Base-by-base conservation (phyloP, 805 yeast species). In the Schwanniomyces occidentalis region DNA sequence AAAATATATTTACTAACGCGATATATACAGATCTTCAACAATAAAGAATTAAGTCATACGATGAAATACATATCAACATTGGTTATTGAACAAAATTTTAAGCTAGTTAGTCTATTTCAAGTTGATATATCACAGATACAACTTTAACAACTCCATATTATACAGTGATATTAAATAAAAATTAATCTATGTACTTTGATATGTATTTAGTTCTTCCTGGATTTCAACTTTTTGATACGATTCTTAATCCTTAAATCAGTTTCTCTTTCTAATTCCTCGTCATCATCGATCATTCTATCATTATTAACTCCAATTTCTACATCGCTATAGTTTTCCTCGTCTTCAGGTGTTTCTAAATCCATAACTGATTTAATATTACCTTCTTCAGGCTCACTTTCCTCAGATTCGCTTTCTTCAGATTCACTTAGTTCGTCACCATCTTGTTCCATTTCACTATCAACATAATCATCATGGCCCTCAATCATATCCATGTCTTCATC, bases 281-380 rank as follows among this genome's bases (percentile, higher is more conserved):
- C 37, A 6, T 34, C 34, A 9, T 30, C 38, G 5, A 19, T 25
- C 29, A 33, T 30, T 10, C 17, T 14, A 26, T 38, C 42, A 18
- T 30, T 22, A 4, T 29, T 15, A 4, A 33, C 41, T 6, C 26
- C 47, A 7, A 35, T 33, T 24, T 44, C 48, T 14, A 49, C 44
- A 30, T 54, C 57, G 37, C 56, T 54, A 37, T 52, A 47, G 15
- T 53, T 55, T 22, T 53, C 59, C 16, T 48, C 43, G 12, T 38
- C 42, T 15, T 39, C 42, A n/a, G 17, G 18, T 8, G 34, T 36
- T 15, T 35, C 48, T 16, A 42, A 28, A 23, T 41, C 45, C 29
- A 40, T 34, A 9, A 35, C 46, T 23, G 39, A 31, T 33, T 24
- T 17, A 15, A 26, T 37, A 8, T 39, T 36, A 10, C 22, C 35